A percentile compares a stretch with the other conserved stretches of the same genome.
Evolutionary conservation across 1,284 basidiomycete genomes (phyloP).

Genomic region (Marasmius oreades): DNA sequence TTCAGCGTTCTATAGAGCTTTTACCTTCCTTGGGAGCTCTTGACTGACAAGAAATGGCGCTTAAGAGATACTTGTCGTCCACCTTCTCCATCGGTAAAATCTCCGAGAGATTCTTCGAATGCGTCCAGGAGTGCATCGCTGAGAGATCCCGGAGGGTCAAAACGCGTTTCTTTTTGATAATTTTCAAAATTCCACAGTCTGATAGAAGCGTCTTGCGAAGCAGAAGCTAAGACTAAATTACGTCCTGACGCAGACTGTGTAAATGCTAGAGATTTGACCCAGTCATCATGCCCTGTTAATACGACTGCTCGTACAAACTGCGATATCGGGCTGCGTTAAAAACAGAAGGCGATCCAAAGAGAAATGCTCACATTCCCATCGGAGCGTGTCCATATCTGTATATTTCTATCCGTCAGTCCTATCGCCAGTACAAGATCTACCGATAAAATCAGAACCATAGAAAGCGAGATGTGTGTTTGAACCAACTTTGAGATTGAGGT

Average conservation of each 20-base stretch:
- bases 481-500: constrained; percentile 63
- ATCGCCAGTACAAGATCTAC: constrained; percentile 74
- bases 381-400: constrained; percentile 74
- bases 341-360: constrained; percentile 2
- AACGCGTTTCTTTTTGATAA: constrained; percentile 23
- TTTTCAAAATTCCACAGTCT: constrained; percentile 81
- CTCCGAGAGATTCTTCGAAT: constrained; percentile 80
- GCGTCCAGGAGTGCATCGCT: constrained; percentile 77
- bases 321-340: not conserved
- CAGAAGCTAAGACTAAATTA: constrained; percentile 73
- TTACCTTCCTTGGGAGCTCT: constrained; percentile 48
- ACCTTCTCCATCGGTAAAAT: constrained; percentile 67
- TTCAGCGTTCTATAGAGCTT: constrained; percentile 12
- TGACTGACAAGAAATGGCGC: constrained; percentile 71
- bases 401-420: constrained; percentile 69
- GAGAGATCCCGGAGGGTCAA: constrained; percentile 25
- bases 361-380: constrained; percentile 44
- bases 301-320: constrained; percentile 59
- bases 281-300: constrained; percentile 91
- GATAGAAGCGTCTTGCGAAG: constrained; percentile 90
- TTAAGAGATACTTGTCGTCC: constrained; percentile 83
- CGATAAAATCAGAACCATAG: not conserved
- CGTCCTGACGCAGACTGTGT: constrained; percentile 29
- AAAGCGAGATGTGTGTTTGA: constrained; percentile 4
- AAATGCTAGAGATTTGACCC: constrained; percentile 82